Percentiles rank a stretch among this genome's conserved stretches.
Evolutionary conservation across 2,329 filamentous ascomycete species (phyloP).

Genomic region (Thelonectria rubi): DNA sequence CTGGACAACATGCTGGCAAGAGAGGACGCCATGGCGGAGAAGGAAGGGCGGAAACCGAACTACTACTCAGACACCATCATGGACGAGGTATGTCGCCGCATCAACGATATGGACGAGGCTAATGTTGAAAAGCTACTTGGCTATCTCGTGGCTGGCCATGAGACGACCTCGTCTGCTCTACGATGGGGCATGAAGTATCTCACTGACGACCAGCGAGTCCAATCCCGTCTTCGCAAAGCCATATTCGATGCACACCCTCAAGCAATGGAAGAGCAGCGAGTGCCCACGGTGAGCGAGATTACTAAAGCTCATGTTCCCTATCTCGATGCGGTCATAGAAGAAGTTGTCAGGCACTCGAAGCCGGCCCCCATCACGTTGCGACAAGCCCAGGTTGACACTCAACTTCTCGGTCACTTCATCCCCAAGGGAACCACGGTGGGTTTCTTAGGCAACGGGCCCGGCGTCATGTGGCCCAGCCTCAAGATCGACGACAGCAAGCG

Average conservation of each 20-base stretch:
- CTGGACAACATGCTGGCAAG: background rate
- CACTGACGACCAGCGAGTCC: background rate
- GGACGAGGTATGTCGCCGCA: background rate
- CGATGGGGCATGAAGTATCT: background rate
- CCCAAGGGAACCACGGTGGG: background rate
- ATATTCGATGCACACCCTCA: background rate
- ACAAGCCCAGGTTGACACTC: background rate
- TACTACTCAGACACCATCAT: background rate
- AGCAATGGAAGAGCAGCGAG: background rate
- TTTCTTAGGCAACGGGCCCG: background rate
- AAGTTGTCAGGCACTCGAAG: background rate
- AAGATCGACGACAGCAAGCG: background rate
- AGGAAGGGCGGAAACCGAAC: background rate
- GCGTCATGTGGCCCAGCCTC: background rate
- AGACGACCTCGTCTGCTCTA: background rate
- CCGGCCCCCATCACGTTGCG: background rate
- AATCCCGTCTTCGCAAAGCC: background rate
- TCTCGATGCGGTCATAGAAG: background rate
- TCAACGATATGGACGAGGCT: background rate
- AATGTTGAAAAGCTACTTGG: background rate
- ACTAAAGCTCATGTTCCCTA: background rate
- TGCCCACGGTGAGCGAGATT: background rate
- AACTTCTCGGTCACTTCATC: background rate
- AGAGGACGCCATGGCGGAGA: background rate
- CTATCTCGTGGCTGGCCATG: background rate